Conservation (phyloP, 768 basidiomycete genomes). For the Piloderma croceum region DNA sequence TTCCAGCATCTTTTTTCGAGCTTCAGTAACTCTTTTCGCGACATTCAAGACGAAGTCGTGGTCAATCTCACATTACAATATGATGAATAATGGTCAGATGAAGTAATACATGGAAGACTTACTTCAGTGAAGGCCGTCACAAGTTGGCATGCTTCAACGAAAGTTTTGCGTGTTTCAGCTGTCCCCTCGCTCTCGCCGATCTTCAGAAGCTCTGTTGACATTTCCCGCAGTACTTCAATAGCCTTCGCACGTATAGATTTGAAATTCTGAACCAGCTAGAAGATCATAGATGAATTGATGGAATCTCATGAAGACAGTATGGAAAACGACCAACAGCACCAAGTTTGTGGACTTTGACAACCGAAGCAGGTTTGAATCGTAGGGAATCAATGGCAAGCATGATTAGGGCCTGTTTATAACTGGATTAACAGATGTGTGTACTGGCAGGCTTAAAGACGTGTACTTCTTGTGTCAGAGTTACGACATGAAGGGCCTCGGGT, state of each 20-base stretch:
- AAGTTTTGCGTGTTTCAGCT: slow-evolving; percentile 44
- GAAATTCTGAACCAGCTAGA: slow-evolving; percentile 60
- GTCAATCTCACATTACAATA: slow-evolving; percentile 49
- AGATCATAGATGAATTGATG: slow-evolving; percentile 4
- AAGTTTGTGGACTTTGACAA: slow-evolving; percentile 69
- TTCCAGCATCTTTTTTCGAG: slow-evolving; percentile 66
- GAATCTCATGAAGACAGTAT: slow-evolving; percentile 1
- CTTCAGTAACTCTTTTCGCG: slow-evolving; percentile 61
- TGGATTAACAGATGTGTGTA: slow-evolving; percentile 2
- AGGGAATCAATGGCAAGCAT: slow-evolving; percentile 63
- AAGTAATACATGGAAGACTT: slow-evolving; percentile 1
- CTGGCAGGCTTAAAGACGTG: slow-evolving; percentile 1
- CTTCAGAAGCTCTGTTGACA: slow-evolving; percentile 48
- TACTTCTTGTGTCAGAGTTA: slow-evolving; percentile 72
- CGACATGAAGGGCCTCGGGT: slow-evolving; percentile 63
- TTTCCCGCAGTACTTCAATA: slow-evolving; percentile 46
- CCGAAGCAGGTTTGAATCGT: slow-evolving; percentile 66
- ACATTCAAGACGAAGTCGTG: slow-evolving; percentile 57
- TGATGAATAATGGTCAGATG: not conserved
- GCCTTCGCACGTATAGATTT: slow-evolving; percentile 57
- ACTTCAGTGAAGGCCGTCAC: slow-evolving; percentile 37
- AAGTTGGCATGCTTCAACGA: slow-evolving; percentile 47
- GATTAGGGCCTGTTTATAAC: slow-evolving; percentile 75
- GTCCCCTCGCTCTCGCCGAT: slow-evolving; percentile 48
- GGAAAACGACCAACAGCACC: slow-evolving; percentile 46